Conservation (phyloP, 2,329 filamentous ascomycete genomes). For the Fusarium vanettenii region DNA sequence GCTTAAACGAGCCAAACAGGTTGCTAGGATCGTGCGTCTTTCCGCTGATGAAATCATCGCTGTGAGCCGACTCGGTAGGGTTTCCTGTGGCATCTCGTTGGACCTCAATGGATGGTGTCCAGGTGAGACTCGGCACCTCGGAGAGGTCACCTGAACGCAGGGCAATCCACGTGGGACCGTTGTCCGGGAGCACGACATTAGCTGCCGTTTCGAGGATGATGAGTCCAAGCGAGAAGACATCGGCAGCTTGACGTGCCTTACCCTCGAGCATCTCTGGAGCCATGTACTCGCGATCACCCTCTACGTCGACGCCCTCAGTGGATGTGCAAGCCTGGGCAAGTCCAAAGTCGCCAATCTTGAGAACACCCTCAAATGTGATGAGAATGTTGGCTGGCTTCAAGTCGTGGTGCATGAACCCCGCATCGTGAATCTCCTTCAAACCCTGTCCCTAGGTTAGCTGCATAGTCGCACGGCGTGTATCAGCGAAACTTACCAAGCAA, state of each 20-base stretch:
- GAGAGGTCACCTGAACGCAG: conserved; percentile 90
- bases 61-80: conserved; percentile 53
- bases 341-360: conserved; percentile 90
- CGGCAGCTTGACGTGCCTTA: conserved; percentile 88
- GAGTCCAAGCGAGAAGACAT: conserved; percentile 93
- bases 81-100: conserved; percentile 76
- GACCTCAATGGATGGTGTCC: conserved; percentile 77
- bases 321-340: conserved; percentile 85
- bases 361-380: conserved; percentile 81
- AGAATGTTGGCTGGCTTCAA: conserved; percentile 88
- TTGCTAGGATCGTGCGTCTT: conserved; percentile 50
- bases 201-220: conserved; percentile 95
- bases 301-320: conserved; percentile 81
- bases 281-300: conserved; percentile 97
- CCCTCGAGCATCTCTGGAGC: conserved; percentile 91
- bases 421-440: conserved; percentile 88
- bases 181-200: conserved; percentile 93
- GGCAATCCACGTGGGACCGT: conserved; percentile 90
- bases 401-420: conserved; percentile 86
- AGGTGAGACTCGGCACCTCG: conserved; percentile 88
- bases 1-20: conserved; percentile 59
- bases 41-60: conserved; percentile 47
- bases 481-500: conserved; percentile 72
- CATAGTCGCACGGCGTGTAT: neutral
- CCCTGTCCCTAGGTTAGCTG: conserved; percentile 66